Evolutionary conservation across 2,329 filamentous ascomycete genomes (phyloP).

Genomic region (Venturia aucupariae): DNA sequence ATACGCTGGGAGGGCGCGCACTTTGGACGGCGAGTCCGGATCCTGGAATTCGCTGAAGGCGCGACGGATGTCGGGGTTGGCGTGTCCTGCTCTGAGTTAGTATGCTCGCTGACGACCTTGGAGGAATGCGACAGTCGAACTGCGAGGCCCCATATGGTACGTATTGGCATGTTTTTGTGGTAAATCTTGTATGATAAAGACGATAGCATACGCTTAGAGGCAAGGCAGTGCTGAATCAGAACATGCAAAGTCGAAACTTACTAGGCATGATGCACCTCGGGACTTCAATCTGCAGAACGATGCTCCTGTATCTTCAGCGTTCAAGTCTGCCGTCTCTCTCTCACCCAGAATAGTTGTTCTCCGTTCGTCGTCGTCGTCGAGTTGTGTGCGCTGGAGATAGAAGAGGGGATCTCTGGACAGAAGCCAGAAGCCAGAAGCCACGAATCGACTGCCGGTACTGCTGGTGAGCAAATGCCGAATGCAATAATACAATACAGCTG

Average conservation of each 20-base stretch:
- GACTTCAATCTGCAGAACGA: not conserved
- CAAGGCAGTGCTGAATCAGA: not conserved
- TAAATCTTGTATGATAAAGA: slow-evolving; percentile 4
- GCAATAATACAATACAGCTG: too few relatives aligned
- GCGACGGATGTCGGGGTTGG: slow-evolving; percentile 34
- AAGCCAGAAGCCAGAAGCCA: too few relatives aligned
- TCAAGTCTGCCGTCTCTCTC: not conserved
- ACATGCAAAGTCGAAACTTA: not conserved
- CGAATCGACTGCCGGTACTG: not conserved
- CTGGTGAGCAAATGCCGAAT: not conserved
- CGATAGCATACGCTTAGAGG: slow-evolving; percentile 1
- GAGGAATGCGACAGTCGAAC: not conserved
- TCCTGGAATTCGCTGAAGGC: slow-evolving; percentile 34
- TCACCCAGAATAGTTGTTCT: not conserved
- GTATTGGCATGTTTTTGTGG: not conserved
- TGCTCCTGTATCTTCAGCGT: not conserved
- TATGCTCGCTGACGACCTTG: not conserved
- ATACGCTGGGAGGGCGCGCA: not conserved
- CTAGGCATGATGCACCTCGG: not conserved
- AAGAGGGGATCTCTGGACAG: not conserved
- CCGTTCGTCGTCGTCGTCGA: not conserved
- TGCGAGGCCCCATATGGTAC: not conserved
- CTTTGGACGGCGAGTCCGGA: slow-evolving; percentile 32
- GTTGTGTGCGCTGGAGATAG: not conserved
- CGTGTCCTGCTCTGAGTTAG: slow-evolving; percentile 18